Base-by-base conservation (phyloP, 129 eudicot genomes). In the Escallonia rubra region DNA sequence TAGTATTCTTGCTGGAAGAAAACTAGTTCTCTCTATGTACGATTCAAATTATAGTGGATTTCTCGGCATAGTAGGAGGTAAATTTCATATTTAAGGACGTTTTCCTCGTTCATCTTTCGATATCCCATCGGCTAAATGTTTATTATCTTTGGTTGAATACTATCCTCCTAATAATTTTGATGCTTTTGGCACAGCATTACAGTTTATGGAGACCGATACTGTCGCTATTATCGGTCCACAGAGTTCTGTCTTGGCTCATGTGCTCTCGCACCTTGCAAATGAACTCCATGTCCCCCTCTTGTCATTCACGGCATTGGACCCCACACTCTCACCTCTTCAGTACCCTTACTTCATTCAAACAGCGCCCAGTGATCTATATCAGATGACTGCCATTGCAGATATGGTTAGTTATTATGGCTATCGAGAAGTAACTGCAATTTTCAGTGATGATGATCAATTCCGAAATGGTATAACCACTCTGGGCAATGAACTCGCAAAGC, bases 281-380 rank as follows among this genome's bases (percentile, higher is more conserved):
- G 85, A 89, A 74, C 92, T 93, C 50, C 95, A 84, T 23, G 87
- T 93, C 69, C 98, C 98, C 0, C 62, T 93, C 70, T 66, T 93
- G 48, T 93, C 98, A n/a, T 93, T 89, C 76, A 86, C 96, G 6
- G 98, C 98, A 42, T 61, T 84, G 77, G 98, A 89, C 70, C 96
- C 98, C 13, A 74, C 82, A 38, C 91, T 93, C 47, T 82, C 98
- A 6, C 85, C 95, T 57, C 89, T 93, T 57, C 92, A 93, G 64
- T 89, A 80, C 67, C 98, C 96, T 10, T 93, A 78, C 80, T 93
- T 93, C 71, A 51, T 93, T 61, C 95, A 84, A 68, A 89, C 95
- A 5, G 86, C 98, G 38, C 98, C 96, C 15, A 89, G 76, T 57
- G 96, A 89, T 57, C 86, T 89, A 10, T 93, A 79, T 58, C 92